These are phyloP conservation scores for Claviceps sp. DNA, from an alignment of 2,329 filamentous ascomycete genomes.

Conservation along the genomic window DNA sequence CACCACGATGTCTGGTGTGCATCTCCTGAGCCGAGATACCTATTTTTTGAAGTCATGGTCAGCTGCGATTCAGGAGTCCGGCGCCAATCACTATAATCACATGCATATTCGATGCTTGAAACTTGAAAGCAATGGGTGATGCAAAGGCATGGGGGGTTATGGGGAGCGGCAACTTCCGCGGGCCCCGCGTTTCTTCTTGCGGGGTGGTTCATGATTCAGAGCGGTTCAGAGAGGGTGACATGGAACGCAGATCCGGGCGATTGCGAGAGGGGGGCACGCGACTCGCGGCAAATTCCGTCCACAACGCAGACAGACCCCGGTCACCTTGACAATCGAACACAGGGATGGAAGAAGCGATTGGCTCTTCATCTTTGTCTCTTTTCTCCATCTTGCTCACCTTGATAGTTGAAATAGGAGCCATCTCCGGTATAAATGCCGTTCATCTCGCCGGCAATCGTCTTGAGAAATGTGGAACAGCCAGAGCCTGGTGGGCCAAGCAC, in stretches of 20 bases:
- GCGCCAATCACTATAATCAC: no score
- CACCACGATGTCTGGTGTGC: conserved; percentile 65
- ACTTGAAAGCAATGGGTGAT: not conserved
- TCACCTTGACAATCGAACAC: not conserved
- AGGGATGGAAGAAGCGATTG: not conserved
- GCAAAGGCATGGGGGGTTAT: not conserved
- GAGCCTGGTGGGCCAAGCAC: conserved; percentile 58
- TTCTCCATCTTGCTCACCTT: conserved; percentile 34
- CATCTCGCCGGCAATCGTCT: conserved; percentile 71
- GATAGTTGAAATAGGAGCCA: conserved; percentile 66
- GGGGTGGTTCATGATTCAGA: no score
- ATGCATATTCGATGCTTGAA: no score
- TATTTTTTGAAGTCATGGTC: conserved; percentile 11
- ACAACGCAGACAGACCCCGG: not conserved
- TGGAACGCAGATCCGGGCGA: conserved; percentile 1
- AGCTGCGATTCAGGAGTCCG: not conserved
- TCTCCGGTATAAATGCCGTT: conserved; percentile 65
- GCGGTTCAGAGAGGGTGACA: not conserved
- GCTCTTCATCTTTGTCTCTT: not conserved
- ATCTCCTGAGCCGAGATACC: conserved; percentile 59
- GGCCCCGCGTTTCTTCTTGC: conserved; percentile 2
- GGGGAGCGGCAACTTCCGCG: conserved; percentile 4
- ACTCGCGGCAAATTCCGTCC: conserved; percentile 5
- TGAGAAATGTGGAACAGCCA: conserved; percentile 76
- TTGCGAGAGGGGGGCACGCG: not conserved